Percentiles rank a stretch among this genome's conserved stretches.
These are phyloP conservation scores for Penicillium sp. DNA, from an alignment of 2,329 filamentous ascomycete genomes.

Conservation along the genomic window DNA sequence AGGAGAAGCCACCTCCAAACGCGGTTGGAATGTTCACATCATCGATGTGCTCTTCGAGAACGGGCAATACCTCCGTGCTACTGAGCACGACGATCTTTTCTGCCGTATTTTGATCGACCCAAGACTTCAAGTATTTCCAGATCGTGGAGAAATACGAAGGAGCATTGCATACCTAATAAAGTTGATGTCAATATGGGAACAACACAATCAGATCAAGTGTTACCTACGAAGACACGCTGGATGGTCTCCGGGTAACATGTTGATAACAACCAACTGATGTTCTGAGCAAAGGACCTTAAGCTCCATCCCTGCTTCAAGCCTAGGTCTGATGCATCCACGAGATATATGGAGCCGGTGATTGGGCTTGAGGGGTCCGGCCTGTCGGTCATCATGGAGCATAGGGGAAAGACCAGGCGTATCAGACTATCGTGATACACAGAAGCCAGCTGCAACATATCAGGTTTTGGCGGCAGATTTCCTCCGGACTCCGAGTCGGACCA, in stretches of 20 bases:
- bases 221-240: constrained; percentile 19
- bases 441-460: constrained; percentile 23
- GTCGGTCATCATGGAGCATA: constrained; percentile 21
- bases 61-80: constrained; percentile 12
- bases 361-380: constrained; percentile 2
- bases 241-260: constrained; percentile 31
- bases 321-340: constrained; percentile 22
- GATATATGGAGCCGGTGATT: constrained; percentile 17
- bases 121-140: constrained; percentile 25
- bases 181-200: neutral
- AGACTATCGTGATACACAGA: constrained; percentile 19
- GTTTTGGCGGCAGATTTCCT: neutral
- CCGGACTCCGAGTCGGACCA: neutral
- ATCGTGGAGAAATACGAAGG: constrained; percentile 23
- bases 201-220: neutral
- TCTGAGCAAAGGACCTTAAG: constrained; percentile 19
- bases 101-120: constrained; percentile 27
- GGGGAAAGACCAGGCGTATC: constrained; percentile 22
- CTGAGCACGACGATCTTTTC: constrained; percentile 23
- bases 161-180: constrained; percentile 24
- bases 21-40: constrained; percentile 19
- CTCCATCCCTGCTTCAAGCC: constrained; percentile 24
- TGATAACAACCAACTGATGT: constrained; percentile 24
- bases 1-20: constrained; percentile 21
- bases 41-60: constrained; percentile 16